Conservation (phyloP, 176 grass and related monocot genomes). For the Raddia distichophylla region DNA sequence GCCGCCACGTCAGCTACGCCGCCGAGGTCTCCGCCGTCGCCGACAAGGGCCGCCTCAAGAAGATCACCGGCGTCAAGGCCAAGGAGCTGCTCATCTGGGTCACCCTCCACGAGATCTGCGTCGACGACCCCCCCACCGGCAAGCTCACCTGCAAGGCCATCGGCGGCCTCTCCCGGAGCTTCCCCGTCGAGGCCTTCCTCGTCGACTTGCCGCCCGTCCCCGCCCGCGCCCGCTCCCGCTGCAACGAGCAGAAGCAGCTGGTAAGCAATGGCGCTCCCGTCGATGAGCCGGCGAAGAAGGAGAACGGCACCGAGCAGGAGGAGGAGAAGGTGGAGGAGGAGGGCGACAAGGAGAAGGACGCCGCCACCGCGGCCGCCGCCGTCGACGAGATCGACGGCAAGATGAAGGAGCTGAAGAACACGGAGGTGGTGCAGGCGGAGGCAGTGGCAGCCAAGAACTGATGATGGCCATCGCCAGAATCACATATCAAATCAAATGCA, state of each 20-base stretch:
- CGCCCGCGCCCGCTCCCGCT: no score
- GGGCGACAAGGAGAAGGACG: background rate
- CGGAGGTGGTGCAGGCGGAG: slow-evolving; percentile 21
- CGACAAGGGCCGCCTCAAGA: slow-evolving; percentile 59
- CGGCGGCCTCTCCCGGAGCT: slow-evolving; percentile 42
- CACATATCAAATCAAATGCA: background rate
- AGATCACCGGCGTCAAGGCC: slow-evolving; percentile 80
- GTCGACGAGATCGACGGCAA: slow-evolving; percentile 38
- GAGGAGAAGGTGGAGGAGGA: background rate
- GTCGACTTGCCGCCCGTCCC: slow-evolving; percentile 3
- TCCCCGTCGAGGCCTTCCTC: slow-evolving; percentile 67
- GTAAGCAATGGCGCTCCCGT: background rate
- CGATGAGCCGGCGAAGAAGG: background rate
- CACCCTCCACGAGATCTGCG: slow-evolving; percentile 67
- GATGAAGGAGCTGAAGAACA: slow-evolving; percentile 48
- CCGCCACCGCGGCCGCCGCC: no score
- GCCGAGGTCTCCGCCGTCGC: slow-evolving; percentile 68
- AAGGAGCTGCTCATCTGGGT: slow-evolving; percentile 93
- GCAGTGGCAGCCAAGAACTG: slow-evolving; percentile 46
- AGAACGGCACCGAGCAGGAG: background rate
- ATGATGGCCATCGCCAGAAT: background rate
- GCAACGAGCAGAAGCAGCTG: background rate
- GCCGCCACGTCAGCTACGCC: slow-evolving; percentile 55
- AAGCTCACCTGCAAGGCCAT: slow-evolving; percentile 64
- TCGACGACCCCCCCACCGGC: slow-evolving; percentile 43